phyloP scores from a whole-genome alignment of 306 rosid genomes.

The Mimosa bimucronata region DNA sequence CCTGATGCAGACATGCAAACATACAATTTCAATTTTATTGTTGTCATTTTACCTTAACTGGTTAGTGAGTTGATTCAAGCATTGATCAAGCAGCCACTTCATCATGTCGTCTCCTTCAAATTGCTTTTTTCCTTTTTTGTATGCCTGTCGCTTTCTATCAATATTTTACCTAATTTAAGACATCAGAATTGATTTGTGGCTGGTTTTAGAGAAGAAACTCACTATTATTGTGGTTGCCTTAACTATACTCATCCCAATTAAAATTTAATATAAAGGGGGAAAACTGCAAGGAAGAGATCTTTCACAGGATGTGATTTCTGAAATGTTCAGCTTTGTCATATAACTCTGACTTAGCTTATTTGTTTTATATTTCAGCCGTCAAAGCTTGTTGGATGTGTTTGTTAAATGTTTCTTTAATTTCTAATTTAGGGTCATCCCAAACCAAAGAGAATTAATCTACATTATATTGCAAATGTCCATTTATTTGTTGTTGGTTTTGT shows the following conservation, averaged over 20 bases:
- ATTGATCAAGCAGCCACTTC: not conserved
- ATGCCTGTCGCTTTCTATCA: not conserved
- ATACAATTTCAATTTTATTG: not conserved
- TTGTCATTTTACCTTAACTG: not conserved
- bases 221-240: not conserved
- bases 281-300: not conserved
- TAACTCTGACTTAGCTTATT: conserved; percentile 6
- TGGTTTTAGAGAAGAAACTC: not conserved
- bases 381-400: not conserved
- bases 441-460: not conserved
- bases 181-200: not conserved
- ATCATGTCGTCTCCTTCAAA: not conserved
- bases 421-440: not conserved
- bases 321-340: not conserved
- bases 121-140: not conserved
- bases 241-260: not conserved
- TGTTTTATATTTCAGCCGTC: not conserved
- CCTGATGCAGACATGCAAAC: not conserved
- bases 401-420: not conserved
- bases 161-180: not conserved
- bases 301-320: not conserved
- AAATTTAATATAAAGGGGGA: not conserved
- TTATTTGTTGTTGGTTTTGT: not conserved
- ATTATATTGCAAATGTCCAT: not conserved
- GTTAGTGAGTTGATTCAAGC: not conserved